Percentiles rank a stretch among this genome's conserved stretches.
Evolutionary conservation across 2,329 filamentous ascomycete genomes (phyloP).

Genomic region (Colletotrichum paranaense): DNA sequence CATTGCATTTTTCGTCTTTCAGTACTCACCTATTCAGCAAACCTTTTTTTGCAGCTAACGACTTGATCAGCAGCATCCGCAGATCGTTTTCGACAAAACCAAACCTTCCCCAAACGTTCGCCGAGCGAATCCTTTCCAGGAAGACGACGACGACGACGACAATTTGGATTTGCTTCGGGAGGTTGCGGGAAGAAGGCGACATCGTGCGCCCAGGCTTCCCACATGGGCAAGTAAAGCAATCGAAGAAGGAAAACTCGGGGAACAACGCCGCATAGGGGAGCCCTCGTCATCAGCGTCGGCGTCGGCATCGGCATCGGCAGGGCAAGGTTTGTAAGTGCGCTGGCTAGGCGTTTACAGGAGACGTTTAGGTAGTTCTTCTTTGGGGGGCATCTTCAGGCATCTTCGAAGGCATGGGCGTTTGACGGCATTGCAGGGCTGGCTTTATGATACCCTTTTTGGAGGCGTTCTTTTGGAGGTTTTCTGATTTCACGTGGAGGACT

Average conservation of each 20-base stretch:
- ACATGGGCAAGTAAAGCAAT: constrained; percentile 46
- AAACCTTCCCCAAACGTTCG: constrained; percentile 9
- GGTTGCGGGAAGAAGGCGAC: constrained; percentile 39
- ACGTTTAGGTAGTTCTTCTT: background rate
- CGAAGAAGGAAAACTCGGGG: constrained; percentile 22
- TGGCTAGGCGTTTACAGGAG: background rate
- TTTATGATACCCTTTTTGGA: constrained; percentile 30
- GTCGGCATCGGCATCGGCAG: constrained; percentile 1
- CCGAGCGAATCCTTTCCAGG: background rate
- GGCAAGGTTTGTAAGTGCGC: background rate
- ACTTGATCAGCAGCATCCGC: constrained; percentile 44
- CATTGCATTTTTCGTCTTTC: background rate
- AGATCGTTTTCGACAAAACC: constrained; percentile 42
- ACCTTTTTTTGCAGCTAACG: constrained; percentile 8
- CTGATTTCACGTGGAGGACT: background rate
- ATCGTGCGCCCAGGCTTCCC: constrained; percentile 40
- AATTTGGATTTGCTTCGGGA: constrained; percentile 46
- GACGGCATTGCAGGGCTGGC: background rate
- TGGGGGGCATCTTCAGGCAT: background rate
- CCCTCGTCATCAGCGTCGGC: constrained; percentile 2
- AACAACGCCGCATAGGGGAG: constrained; percentile 1
- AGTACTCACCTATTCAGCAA: background rate
- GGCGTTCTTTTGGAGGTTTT: background rate
- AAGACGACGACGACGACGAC: constrained; percentile 9
- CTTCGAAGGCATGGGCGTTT: background rate